Evolutionary conservation across 2,329 filamentous ascomycete species (phyloP), one percentile per base, ranked within the genome.

Genomic region (Lasiodiplodia sp.): DNA sequence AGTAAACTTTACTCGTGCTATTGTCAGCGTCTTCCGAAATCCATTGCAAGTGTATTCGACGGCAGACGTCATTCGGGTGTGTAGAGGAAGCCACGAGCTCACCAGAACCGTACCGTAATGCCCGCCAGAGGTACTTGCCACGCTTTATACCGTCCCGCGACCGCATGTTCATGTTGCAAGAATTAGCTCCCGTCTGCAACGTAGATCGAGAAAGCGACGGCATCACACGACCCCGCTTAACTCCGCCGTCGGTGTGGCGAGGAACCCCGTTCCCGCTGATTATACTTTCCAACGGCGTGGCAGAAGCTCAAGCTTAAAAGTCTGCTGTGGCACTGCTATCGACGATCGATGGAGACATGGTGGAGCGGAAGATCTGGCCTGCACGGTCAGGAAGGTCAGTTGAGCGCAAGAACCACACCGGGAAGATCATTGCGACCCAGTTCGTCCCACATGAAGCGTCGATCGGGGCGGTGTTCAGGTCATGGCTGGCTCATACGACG

Each of bases 281-380:
- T 16, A 8, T n/a, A n/a, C 38, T 16, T 62, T 38, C 40, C 57
- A 40, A 8, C 38, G 23, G 28, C 25, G 57, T 62, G 57, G 57
- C 57, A 62, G n/a, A 49, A 21, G 21, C 55, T 40, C 10, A 21
- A 63, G 31, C 58, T 63, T 44, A 28, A 23, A 28, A 51, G 11
- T 38, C 4, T 37, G 44, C 44, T 25, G 28, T 52, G 58, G 58
- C 44, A n/a, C 58, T 63, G 25, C 34, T 51, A 28, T 25, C n/a
- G 44, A 37, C 44, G 58, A 63, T 63, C 58, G 44, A 63, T 52
- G 58, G 58, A 63, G 58, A 63, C 40, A 11, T 52, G 58, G 44
- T 63, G 58, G 58, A 63, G 58, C 51, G 51, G 23, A 8, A 63
- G 31, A 34, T 18, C 44, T 63, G 58, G 44, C 23, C 44, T 63